Evolutionary conservation across 192 early-diverging fungal species (phyloP), one percentile per base, ranked within the genome.

Genomic region (Backusella tarrabulga): DNA sequence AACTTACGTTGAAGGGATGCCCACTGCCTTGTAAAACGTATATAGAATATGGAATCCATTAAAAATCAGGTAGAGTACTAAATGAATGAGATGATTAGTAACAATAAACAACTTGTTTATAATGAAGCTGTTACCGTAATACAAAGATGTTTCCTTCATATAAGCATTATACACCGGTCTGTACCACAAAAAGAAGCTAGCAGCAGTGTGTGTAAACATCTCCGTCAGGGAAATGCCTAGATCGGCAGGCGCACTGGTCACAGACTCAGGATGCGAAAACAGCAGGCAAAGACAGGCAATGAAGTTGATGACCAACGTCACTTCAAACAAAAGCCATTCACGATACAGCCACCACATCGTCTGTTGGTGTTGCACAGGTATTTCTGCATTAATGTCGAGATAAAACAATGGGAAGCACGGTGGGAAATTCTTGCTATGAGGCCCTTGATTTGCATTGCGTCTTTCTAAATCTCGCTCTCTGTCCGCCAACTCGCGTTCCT

Each of bases 101-200:
- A 60, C 17, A 34, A 34, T 63, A 35, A 36, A 46, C 11, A 46
- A 14, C 42, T 4, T 17, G 4, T 15, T 17, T 44, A 34, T 3
- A 46, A 8, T 21, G 23, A 6, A 75, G 6, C 11, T 79, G 80
- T 84, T 89, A 90, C 89, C 94, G 79, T 92, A 95, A 83, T 94
- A 97, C 71, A 97, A 87, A 26, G 92, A 94, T 75, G 89, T 89
- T 78, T 95, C 93, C 84, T 93, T 94, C 89, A 92, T 90, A 79
- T 92, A 97, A 41, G 94, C 94, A 54, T 92, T 93, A 84, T 97
- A 97, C 41, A 94, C 85, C 26, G 95, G 95, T 12, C 94, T 90
- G 82, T 97, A 97, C 95, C 95, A 95, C 67, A 92, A 38, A 81
- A 94, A 93, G 83, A 97, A 94, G 71, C 92, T 94, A 2, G 87